Base-by-base conservation (phyloP, 192 early-diverging fungal genomes). In the Coemansia asiatica region DNA sequence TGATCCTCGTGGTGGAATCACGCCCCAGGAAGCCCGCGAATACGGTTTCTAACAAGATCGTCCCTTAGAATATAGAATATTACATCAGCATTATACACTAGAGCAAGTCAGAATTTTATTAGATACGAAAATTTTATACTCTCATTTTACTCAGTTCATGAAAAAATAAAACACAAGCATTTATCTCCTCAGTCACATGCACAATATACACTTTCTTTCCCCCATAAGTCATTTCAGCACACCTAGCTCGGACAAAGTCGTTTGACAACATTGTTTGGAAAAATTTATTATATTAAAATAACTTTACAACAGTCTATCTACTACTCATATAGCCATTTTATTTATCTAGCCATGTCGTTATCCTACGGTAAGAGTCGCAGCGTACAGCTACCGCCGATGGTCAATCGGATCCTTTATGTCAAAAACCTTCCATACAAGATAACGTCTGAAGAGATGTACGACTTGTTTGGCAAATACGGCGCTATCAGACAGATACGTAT, bases 361-460 rank as follows among this genome's bases (percentile, higher is more conserved):
- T 67, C 74, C 44, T 75, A 72, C 48, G 69, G 73, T 40, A 81
- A 72, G 31, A 44, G n/a, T 36, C 81, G 72, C 22, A 76, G 86
- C 83, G 90, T 84, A 33, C 89, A 91, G 28, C 83, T 98, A 44
- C 90, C 95, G 47, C 90, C 94, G 48, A 95, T 93, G 78, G 96
- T 98, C 26, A 98, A 98, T 76, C 86, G 96, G 51, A 91, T 92
- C 6, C 85, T 98, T 18, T 90, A 96, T 61, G 92, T 98, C 9
- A 88, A 94, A 46, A 97, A 98, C 77, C 84, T 98, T 31, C 94
- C 97, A 13, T 98, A 93, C 84, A 96, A 96, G 81, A 95, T 97
- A 68, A 93, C 97, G 9, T 67, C 90, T 0, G 97, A 97, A 66
- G 97, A 98, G 68, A 88, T 98, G 89, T 98, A 94, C 69, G 97